Base-by-base conservation (phyloP, 345 rosid species). In the Psidium friedrichsthalianum region DNA sequence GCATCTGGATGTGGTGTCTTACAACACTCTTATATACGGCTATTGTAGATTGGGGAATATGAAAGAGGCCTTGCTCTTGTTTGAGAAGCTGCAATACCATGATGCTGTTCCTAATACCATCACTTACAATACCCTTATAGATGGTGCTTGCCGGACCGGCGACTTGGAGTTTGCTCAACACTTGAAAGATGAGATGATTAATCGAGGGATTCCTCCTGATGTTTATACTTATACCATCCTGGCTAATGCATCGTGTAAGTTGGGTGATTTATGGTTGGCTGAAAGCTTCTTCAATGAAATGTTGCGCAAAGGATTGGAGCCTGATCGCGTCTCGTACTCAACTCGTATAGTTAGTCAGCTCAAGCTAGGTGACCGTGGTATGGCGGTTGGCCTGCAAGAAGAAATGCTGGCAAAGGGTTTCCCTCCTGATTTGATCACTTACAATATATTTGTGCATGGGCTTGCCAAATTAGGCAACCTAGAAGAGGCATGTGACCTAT, bases 101-200 rank as follows among this genome's bases (percentile, higher is more conserved):
- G 86, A 88, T 82, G 88, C 94, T 21, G 24, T 53, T 87, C 94
- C 96, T 51, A 90, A 87, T 69, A 44, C 89, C 51, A 87, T 92
- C 83, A 95, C 98, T 6, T 95, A 92, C 86, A 95, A 94, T 88
- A 92, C 92, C 83, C 92, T 94, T 80, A 90, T 95, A 16, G 89
- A 94, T 87, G 95, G 97, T 84, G 88, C 93, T 88, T 94, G 97
- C 90, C 89, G 93, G 91, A 52, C 87, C 40, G 93, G 95, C 84
- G 85, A 92, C 86, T 58, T 94, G 80, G 92, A 87, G 84, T 84
- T 82, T 89, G 96, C 96, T 59, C 90, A 44, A 85, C 88, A 85
- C 89, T 92, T 95, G 64, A 94, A 95, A 91, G 92, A 91, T 84
- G 93, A 87, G 80, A 95, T 95, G 97, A 88, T 83, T 83, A 86